Conservation (phyloP, 257 asterid genomes). For the Lithospermum erythrorhizon region DNA sequence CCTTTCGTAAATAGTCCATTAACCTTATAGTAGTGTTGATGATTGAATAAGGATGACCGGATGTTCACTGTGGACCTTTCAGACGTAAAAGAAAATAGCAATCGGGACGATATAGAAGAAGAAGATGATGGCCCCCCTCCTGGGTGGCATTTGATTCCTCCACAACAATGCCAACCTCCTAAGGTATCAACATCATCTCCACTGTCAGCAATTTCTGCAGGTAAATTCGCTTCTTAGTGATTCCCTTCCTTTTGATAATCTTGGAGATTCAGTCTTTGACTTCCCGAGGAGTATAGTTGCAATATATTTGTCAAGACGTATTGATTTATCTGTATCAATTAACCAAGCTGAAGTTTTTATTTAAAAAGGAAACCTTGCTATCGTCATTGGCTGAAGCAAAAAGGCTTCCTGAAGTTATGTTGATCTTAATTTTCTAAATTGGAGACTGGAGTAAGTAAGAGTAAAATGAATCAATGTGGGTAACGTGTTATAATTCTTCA, state of each 20-base stretch:
- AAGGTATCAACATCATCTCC: slow-evolving; percentile 26
- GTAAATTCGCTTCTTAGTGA: slow-evolving; percentile 22
- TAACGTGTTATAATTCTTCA: neutral
- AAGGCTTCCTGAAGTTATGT: neutral
- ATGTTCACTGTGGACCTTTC: slow-evolving; percentile 18
- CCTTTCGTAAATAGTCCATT: neutral
- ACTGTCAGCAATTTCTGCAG: slow-evolving; percentile 25
- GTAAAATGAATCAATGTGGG: neutral
- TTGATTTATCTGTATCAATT: neutral
- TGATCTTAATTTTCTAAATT: neutral
- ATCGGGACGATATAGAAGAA: slow-evolving; percentile 26
- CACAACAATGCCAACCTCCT: slow-evolving; percentile 25
- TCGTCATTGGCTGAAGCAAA: neutral
- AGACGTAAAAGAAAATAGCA: slow-evolving; percentile 28
- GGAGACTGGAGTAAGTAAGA: neutral
- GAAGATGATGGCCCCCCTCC: slow-evolving; percentile 64
- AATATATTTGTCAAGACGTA: neutral
- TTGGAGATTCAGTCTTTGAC: neutral
- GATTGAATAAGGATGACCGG: slow-evolving; percentile 12
- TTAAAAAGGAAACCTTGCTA: neutral
- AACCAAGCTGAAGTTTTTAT: neutral
- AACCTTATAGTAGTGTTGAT: slow-evolving; percentile 1
- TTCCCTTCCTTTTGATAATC: neutral
- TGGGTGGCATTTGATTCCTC: slow-evolving; percentile 46
- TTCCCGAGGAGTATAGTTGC: neutral